phyloP scores from a whole-genome alignment of 306 rosid species.

The Begonia fuchsioides region DNA sequence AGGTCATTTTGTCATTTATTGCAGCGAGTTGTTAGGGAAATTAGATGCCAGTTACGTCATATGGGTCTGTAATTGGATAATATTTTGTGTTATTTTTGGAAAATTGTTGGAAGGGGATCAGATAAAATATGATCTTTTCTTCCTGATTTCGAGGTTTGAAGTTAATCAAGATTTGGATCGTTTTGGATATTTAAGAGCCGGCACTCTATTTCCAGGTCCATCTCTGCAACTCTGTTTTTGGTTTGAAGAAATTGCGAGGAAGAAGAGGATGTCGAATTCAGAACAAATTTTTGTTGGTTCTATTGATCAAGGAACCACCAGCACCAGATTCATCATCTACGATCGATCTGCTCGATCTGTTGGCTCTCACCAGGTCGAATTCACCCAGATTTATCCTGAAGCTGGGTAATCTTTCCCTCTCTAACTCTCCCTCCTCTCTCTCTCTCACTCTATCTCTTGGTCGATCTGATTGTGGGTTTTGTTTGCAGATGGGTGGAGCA shows the following conservation, averaged over 20 bases:
- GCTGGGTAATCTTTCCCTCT: slow-evolving; percentile 44
- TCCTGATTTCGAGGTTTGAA: neutral
- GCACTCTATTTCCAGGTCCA: no score
- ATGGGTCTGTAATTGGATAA: no score
- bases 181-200: no score
- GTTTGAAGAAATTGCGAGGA: slow-evolving; percentile 5
- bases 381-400: slow-evolving; percentile 72
- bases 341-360: slow-evolving; percentile 24
- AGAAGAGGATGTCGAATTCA: slow-evolving; percentile 16
- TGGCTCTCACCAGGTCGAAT: slow-evolving; percentile 79
- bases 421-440: neutral
- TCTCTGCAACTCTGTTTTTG: neutral
- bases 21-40: no score
- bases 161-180: neutral
- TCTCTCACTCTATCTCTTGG: neutral
- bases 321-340: slow-evolving; percentile 73
- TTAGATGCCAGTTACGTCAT: no score
- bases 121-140: no score
- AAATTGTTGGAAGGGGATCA: no score
- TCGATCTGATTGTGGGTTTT: neutral
- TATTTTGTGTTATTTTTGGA: no score
- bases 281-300: slow-evolving; percentile 47
- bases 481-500: slow-evolving; percentile 78
- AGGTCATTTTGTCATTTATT: no score
- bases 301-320: slow-evolving; percentile 83